Evolutionary conservation across 2,329 filamentous ascomycete species (phyloP), one percentile per base, ranked within the genome.

Genomic region (Thelonectria blattea): DNA sequence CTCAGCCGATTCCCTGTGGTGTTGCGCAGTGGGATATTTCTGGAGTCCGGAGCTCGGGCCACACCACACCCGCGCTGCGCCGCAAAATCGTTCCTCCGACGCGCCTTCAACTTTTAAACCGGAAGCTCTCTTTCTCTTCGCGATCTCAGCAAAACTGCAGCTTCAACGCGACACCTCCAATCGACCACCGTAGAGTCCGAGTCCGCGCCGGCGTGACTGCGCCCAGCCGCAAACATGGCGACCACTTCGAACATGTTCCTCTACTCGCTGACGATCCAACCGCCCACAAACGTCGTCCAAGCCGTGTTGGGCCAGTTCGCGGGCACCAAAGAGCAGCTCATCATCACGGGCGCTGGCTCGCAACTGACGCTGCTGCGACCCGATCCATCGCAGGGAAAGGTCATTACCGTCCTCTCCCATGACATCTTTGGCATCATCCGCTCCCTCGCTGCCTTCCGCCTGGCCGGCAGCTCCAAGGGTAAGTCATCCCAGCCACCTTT

Each of bases 211-310:
- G 80, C 79, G 79, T 69, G 73, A 74, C 80, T 81, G 80, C 80
- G 80, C 78, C 74, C 73, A 77, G 72, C 73, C 73, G 78, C 72
- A 74, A 84, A 74, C 75, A 98, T 98, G 95, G 94, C 95, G 82
- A 96, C 93, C 76, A 97, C 94, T 63, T 97, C 93, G 68, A 94
- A 94, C 77, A 96, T 97, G 92, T 97, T 97, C 78, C 89, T 99
- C 81, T 99, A 99, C 82, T 95, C 92, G 73, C 85, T 99, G 81
- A 98, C 95, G 69, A 89, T 99, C 73, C 93, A 97, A 79, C 90
- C 92, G 70, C 92, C 95, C 34, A 93, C 93, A 68, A 91, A 92
- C 61, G 88, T 97, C 72, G 93, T 90, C 52, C 91, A 96, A 79
- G 93, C 95, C 65, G 90, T 97, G 67, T 85, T 97, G 61, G 96